Evolutionary conservation across 345 rosid species (phyloP), one percentile per base, ranked within the genome.

Genomic region (Cardiospermum halicacabum): DNA sequence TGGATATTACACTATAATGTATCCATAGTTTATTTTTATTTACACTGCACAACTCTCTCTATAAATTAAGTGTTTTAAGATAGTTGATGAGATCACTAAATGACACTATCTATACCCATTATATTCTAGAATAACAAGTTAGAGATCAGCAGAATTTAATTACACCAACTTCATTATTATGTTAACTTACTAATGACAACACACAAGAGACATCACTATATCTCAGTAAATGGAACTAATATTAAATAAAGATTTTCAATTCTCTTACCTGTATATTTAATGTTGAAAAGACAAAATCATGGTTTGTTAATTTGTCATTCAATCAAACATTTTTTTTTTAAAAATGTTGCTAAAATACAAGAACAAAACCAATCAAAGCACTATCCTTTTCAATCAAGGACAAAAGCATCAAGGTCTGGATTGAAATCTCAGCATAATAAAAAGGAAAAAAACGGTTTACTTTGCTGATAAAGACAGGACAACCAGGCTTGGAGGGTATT

Each of bases 401-500:
- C 36, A 56, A 55, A 47, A 31, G 31, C 39, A 30, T 30, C 22
- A n/a, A 56, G 15, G 11, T 18, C 40, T 16, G 8, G 39, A 31
- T 16, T 56, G 59, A 56, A 55, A n/a, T 56, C 31, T 30, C 25
- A 56, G 24, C 40, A 16, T 56, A n/a, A n/a, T n/a, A 30, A 28
- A 56, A 30, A 30, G 7, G 11, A 28, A 57, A 45, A 25, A 2
- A 6, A 16, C 5, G 24, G 28, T 62, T 49, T 31, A 42, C 40
- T 64, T 64, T 18, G 36, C 47, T 37, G 68, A 64, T 3, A 32
- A 24, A 24, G 59, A 26, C 50, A 16, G 16, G 25, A n/a, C 50
- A 53, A 64, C n/a, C 58, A 10, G 16, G 36, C 24, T 30, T 18
- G 2, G 37, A 48, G 64, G 81, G 81, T 11, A 57, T 50, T 28